phyloP scores from a whole-genome alignment of 2,329 filamentous ascomycete genomes.

The Amauroascus verrucosus region DNA sequence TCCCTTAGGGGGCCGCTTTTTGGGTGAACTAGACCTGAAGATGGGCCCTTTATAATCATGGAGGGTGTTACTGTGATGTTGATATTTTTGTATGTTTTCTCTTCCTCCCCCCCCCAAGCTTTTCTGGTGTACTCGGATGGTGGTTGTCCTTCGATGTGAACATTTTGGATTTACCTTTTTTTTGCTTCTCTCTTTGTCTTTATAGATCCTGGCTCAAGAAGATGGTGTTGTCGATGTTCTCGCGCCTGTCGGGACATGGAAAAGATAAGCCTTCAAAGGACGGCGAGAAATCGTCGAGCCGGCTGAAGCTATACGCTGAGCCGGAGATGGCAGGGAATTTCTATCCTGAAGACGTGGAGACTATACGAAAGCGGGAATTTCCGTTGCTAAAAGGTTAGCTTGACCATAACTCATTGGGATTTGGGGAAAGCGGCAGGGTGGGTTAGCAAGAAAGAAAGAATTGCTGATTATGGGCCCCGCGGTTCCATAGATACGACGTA shows the following conservation, averaged over 20 bases:
- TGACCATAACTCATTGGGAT: neutral
- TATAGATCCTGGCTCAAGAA: constrained; percentile 5
- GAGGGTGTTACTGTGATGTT: neutral
- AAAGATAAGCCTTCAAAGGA: neutral
- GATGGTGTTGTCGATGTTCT: neutral
- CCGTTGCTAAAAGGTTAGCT: constrained; percentile 33
- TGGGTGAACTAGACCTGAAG: neutral
- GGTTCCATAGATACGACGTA: constrained; percentile 55
- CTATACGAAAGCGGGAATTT: constrained; percentile 40
- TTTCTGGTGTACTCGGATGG: too few relatives aligned
- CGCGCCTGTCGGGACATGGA: neutral
- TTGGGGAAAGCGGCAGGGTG: neutral
- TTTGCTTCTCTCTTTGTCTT: neutral
- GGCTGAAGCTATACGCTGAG: neutral
- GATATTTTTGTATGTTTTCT: constrained; percentile 6
- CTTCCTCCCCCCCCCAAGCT: neutral
- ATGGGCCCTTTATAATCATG: constrained; percentile 5
- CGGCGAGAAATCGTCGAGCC: neutral
- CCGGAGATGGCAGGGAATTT: neutral
- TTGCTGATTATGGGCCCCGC: neutral
- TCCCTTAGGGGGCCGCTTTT: neutral
- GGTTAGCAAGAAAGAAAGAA: neutral
- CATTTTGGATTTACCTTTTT: neutral
- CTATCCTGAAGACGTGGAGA: constrained; percentile 33
- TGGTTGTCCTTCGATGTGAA: neutral